phyloP scores from a whole-genome alignment of 306 rosid genomes.

The Quercus variabilis region DNA sequence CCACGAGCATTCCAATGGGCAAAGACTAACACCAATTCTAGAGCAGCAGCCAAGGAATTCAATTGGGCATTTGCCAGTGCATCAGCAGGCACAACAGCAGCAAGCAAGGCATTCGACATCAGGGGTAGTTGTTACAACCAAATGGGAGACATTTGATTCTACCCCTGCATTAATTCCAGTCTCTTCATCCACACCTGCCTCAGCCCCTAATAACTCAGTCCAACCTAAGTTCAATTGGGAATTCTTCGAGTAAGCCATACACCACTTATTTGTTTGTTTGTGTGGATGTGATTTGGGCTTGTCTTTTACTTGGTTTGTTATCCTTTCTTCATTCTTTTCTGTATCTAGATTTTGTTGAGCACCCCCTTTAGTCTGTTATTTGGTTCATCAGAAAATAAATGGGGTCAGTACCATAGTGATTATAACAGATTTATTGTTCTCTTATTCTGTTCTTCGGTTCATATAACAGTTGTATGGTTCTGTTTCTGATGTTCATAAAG shows the following conservation, averaged over 20 bases:
- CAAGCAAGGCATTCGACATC: conserved; percentile 42
- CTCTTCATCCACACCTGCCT: conserved; percentile 34
- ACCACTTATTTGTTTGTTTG: conserved; percentile 28
- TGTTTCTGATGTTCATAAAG: conserved; percentile 22
- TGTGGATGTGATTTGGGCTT: conserved; percentile 63
- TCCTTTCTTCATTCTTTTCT: conserved; percentile 67
- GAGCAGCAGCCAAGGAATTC: conserved; percentile 31
- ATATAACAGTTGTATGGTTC: conserved; percentile 29
- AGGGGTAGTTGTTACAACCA: conserved; percentile 77
- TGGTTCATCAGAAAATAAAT: conserved; percentile 50
- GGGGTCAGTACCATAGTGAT: conserved; percentile 57
- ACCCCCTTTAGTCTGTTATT: conserved; percentile 42
- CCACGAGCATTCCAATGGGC: conserved; percentile 16
- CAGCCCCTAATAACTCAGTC: conserved; percentile 39
- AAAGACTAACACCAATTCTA: background rate
- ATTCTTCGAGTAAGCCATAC: conserved; percentile 50
- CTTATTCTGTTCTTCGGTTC: conserved; percentile 25
- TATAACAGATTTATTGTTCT: conserved; percentile 35
- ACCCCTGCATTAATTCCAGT: conserved; percentile 42
- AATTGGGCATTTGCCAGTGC: conserved; percentile 19
- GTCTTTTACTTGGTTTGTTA: conserved; percentile 53
- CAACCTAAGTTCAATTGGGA: conserved; percentile 84
- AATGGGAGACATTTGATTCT: conserved; percentile 90
- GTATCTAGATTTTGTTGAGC: conserved; percentile 69
- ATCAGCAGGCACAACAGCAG: conserved; percentile 14